Percentiles rank a stretch among this genome's conserved stretches.
phyloP scores from a whole-genome alignment of 192 early-diverging fungal genomes.

The Coemansia sp. region DNA sequence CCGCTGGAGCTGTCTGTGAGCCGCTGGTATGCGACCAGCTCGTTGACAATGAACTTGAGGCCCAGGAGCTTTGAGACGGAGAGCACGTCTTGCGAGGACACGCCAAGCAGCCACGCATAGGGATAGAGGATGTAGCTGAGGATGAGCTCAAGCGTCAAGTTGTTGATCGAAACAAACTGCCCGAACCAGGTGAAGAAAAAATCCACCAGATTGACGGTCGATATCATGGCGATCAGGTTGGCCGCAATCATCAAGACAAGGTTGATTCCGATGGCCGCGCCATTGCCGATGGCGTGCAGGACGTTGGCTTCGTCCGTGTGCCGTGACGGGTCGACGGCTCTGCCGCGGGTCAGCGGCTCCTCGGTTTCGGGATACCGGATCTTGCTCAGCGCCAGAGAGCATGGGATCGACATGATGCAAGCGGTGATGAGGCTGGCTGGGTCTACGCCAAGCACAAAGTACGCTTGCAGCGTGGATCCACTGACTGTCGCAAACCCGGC shows the following conservation, averaged over 20 bases:
- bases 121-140: slow-evolving; percentile 81
- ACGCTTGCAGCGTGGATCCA: slow-evolving; percentile 76
- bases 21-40: slow-evolving; percentile 79
- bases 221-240: slow-evolving; percentile 73
- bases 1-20: slow-evolving; percentile 25
- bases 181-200: slow-evolving; percentile 70
- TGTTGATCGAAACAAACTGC: slow-evolving; percentile 60
- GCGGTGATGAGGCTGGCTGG: slow-evolving; percentile 72
- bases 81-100: slow-evolving; percentile 57
- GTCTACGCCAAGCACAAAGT: slow-evolving; percentile 68
- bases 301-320: slow-evolving; percentile 68
- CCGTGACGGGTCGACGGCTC: slow-evolving; percentile 59
- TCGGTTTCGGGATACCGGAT: slow-evolving; percentile 83
- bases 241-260: slow-evolving; percentile 74
- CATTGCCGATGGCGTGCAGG: slow-evolving; percentile 80
- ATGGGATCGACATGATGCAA: slow-evolving; percentile 90
- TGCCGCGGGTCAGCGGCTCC: slow-evolving; percentile 74
- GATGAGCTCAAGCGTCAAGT: slow-evolving; percentile 67
- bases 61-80: slow-evolving; percentile 66
- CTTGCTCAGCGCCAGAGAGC: slow-evolving; percentile 81
- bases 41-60: slow-evolving; percentile 80
- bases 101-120: slow-evolving; percentile 69
- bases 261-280: slow-evolving; percentile 78
- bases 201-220: slow-evolving; percentile 69
- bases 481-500: slow-evolving; percentile 91